phyloP scores from a whole-genome alignment of 2,329 filamentous ascomycete genomes.

The Aaosphaeria arxii region DNA sequence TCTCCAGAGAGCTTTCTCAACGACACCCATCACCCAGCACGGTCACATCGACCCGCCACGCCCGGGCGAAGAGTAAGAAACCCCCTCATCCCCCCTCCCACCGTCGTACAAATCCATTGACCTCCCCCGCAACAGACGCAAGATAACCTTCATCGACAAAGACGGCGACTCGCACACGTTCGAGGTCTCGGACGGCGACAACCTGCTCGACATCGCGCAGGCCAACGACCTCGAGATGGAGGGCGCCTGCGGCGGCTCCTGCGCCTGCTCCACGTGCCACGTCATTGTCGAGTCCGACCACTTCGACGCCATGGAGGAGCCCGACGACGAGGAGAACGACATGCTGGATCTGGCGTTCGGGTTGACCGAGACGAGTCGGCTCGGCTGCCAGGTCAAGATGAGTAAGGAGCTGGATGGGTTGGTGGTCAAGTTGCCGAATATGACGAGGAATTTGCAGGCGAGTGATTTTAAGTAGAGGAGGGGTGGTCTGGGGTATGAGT shows the following conservation, averaged over 20 bases:
- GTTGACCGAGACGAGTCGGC: constrained; percentile 75
- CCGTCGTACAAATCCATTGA: not conserved
- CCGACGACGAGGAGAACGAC: constrained; percentile 46
- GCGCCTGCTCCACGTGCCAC: constrained; percentile 90
- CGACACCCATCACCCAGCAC: constrained; percentile 60
- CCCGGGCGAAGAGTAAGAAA: constrained; percentile 81
- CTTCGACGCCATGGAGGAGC: constrained; percentile 68
- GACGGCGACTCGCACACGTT: constrained; percentile 74
- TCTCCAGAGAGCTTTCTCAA: constrained; percentile 59
- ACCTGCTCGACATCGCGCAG: constrained; percentile 92
- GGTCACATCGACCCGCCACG: constrained; percentile 82
- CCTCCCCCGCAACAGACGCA: constrained; percentile 56
- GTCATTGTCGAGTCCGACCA: constrained; percentile 75
- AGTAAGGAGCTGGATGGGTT: constrained; percentile 84
- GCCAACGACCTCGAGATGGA: constrained; percentile 97
- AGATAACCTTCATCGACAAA: constrained; percentile 92
- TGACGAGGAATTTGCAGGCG: constrained; percentile 94
- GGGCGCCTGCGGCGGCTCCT: constrained; percentile 91
- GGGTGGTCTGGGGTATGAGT: constrained; percentile 38
- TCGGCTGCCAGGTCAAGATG: constrained; percentile 93
- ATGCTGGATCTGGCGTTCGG: constrained; percentile 81
- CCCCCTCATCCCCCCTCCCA: not conserved
- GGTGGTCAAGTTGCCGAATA: constrained; percentile 78
- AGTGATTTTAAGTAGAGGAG: constrained; percentile 71
- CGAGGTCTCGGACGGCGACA: constrained; percentile 81